These are phyloP conservation scores for Solanum chmielewskii DNA, from an alignment of 257 asterid genomes.

Conservation along the genomic window DNA sequence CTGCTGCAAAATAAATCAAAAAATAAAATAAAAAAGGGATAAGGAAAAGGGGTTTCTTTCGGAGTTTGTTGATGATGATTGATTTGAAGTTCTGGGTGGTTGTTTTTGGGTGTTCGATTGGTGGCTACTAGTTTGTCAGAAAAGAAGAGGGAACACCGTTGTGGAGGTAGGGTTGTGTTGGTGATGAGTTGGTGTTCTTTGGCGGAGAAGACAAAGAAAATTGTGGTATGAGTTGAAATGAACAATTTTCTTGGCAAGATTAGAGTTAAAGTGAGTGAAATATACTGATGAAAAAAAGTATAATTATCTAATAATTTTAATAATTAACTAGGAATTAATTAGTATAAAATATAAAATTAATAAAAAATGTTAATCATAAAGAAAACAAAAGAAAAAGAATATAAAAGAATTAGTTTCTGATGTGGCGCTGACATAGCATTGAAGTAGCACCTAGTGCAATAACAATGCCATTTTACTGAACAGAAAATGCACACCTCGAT, in stretches of 20 bases:
- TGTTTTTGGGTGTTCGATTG: background rate
- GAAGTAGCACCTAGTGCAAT: background rate
- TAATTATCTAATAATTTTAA: too few species aligned
- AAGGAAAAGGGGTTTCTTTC: background rate
- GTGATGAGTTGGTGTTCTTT: background rate
- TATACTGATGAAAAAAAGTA: background rate
- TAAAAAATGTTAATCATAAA: too few species aligned
- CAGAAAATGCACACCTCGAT: background rate
- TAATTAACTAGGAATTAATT: too few species aligned
- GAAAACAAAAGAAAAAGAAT: background rate
- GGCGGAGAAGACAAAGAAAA: background rate
- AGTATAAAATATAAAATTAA: too few species aligned
- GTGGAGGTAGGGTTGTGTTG: background rate
- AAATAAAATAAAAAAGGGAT: background rate
- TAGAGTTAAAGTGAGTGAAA: background rate
- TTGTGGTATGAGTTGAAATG: background rate
- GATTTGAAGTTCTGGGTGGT: background rate
- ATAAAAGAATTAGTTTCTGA: background rate
- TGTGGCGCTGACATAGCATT: background rate
- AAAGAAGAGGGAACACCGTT: background rate
- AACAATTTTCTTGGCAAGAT: too few species aligned
- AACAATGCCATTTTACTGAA: background rate
- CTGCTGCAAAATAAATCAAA: background rate
- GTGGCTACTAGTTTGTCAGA: background rate
- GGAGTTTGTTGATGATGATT: background rate